Evolutionary conservation across 176 grass and related monocot genomes (phyloP).

Genomic region (Aegilops bicornis): DNA sequence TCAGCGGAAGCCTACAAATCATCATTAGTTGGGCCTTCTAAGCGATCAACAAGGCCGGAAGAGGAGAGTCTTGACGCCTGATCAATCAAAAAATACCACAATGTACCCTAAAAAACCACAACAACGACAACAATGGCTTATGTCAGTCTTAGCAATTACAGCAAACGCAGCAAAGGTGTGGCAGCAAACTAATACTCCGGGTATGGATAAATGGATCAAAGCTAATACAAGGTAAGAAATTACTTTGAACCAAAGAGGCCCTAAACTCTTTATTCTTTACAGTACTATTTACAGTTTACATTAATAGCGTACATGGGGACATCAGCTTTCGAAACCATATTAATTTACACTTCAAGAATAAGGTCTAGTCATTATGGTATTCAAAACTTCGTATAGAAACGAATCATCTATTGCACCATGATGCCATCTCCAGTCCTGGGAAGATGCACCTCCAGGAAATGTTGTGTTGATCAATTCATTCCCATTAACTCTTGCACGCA

Average conservation of each 20-base stretch:
- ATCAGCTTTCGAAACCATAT: background rate
- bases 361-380: background rate
- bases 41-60: background rate
- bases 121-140: background rate
- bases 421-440: background rate
- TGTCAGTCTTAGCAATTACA: background rate
- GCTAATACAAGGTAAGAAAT: background rate
- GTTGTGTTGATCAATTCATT: background rate
- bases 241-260: background rate
- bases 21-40: background rate
- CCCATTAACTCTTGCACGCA: background rate
- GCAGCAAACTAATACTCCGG: background rate
- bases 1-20: background rate
- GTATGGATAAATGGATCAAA: background rate
- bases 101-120: background rate
- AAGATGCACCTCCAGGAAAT: background rate
- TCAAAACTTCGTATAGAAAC: background rate
- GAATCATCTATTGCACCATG: background rate
- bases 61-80: background rate
- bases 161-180: background rate
- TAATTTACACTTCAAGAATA: slow-evolving; percentile 19
- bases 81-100: background rate
- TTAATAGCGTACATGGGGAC: background rate
- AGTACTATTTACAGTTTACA: slow-evolving; percentile 1
- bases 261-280: background rate